These are phyloP conservation scores for Keithomyces neogunnii DNA, from an alignment of 2,329 filamentous ascomycete genomes.

Conservation along the genomic window DNA sequence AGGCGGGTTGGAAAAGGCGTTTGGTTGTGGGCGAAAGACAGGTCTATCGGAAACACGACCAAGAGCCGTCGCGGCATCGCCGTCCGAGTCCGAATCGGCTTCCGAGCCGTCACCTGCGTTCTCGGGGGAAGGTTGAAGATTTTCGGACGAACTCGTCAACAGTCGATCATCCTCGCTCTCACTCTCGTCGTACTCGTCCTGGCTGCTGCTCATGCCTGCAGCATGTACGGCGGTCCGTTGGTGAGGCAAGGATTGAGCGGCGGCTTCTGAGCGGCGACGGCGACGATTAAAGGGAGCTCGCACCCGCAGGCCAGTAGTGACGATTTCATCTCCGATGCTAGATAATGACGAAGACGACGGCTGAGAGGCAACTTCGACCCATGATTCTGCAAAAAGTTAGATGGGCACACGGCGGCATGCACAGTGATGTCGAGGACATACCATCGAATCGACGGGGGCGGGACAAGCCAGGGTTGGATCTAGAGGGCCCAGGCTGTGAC, in stretches of 20 bases:
- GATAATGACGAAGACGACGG: conserved; percentile 91
- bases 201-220: conserved; percentile 65
- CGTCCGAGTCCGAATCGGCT: conserved; percentile 42
- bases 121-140: conserved; percentile 29
- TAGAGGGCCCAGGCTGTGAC: conserved; percentile 16
- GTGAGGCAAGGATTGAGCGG: conserved; percentile 25
- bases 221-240: conserved; percentile 33
- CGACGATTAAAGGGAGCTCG: conserved; percentile 53
- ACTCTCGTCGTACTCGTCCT: conserved; percentile 91
- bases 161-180: conserved; percentile 77
- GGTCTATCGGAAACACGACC: conserved; percentile 48
- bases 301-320: conserved; percentile 78
- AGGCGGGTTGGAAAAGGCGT: conserved; percentile 82
- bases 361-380: conserved; percentile 89
- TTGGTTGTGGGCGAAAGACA: conserved; percentile 77
- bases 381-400: conserved; percentile 61
- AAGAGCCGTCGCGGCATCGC: conserved; percentile 77
- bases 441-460: conserved; percentile 28
- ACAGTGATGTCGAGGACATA: conserved; percentile 13
- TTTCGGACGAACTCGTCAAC: conserved; percentile 51
- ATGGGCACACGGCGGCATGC: not conserved
- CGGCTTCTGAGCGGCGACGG: conserved; percentile 39
- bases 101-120: conserved; percentile 36
- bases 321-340: conserved; percentile 77
- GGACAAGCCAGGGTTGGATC: conserved; percentile 21